phyloP scores from a whole-genome alignment of 2,329 filamentous ascomycete genomes.

The Lasiodiplodia sp. region DNA sequence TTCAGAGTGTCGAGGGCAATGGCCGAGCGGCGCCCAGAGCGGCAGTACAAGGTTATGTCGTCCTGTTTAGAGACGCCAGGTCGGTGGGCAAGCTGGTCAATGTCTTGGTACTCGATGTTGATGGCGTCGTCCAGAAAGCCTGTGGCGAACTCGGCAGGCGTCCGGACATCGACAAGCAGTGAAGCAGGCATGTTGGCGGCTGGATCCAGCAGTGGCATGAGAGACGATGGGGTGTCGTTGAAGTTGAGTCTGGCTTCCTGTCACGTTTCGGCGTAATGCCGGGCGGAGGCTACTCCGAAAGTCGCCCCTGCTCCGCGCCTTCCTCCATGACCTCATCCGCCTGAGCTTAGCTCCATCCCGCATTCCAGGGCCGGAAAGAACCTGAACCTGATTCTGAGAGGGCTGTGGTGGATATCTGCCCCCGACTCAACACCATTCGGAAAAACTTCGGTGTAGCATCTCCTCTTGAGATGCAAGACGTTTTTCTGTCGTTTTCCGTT shows the following conservation, averaged over 20 bases:
- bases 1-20: constrained; percentile 43
- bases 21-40: constrained; percentile 43
- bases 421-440: neutral
- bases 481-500: neutral
- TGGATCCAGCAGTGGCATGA: neutral
- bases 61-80: constrained; percentile 37
- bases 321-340: neutral
- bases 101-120: constrained; percentile 48
- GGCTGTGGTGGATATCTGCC: too few species aligned
- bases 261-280: neutral
- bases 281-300: neutral
- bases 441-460: neutral
- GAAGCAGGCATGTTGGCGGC: constrained; percentile 12
- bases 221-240: neutral
- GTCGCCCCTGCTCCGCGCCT: neutral
- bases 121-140: constrained; percentile 42
- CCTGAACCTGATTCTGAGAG: too few species aligned
- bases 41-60: constrained; percentile 48
- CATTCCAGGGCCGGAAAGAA: too few species aligned
- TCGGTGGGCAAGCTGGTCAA: constrained; percentile 36
- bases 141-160: constrained; percentile 44
- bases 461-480: neutral
- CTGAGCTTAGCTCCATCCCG: neutral
- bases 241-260: neutral
- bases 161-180: constrained; percentile 47